Evolutionary conservation across 2,329 filamentous ascomycete species (phyloP), one percentile per base, ranked within the genome.

Genomic region (Camillea tinctor): DNA sequence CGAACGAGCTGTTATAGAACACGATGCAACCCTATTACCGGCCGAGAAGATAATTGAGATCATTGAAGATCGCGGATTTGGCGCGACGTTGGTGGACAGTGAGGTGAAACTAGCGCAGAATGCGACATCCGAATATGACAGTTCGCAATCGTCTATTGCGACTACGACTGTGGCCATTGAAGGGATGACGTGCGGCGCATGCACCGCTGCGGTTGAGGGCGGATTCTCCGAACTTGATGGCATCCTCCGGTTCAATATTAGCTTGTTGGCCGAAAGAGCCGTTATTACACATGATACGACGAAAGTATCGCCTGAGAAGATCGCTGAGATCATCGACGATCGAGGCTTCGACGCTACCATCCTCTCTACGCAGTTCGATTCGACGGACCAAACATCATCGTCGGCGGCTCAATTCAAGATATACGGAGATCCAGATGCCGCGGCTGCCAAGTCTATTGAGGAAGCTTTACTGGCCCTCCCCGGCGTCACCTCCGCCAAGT

Each of bases 121-220:
- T 56, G 60, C 72, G 7, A 69, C 68, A 23, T 64, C 66, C 4
- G 62, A 70, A 2, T 59, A 60, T 4, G 64, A 69, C n/a, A 68
- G 68, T 57, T 69, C 73, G 61, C 72, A 73, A 59, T 75, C 79
- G 63, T 76, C 78, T 55, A 70, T 84, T 3, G 81, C 88, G 59
- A 91, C 87, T 0, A 97, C 93, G 0, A 98, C 93, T 0, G 83
- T 99, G 19, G 88, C 91, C 4, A 91, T 99, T 57, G 92, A 95
- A 67, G 95, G 95, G 55, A 99, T 99, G 95, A 99, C 95, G 1
- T 98, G 95, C 72, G 94, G 94, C 21, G 92, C 95, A 50, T 99
- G 95, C 76, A 98, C 95, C 0, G 94, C 94, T 1, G 93, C 94
- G 5, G 88, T 98, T 1, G 91, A 97, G 71, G 84, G 86, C 55